Evolutionary conservation across 352 stramenopile species (phyloP).

Genomic region (Globisporangium carolinianum): DNA sequence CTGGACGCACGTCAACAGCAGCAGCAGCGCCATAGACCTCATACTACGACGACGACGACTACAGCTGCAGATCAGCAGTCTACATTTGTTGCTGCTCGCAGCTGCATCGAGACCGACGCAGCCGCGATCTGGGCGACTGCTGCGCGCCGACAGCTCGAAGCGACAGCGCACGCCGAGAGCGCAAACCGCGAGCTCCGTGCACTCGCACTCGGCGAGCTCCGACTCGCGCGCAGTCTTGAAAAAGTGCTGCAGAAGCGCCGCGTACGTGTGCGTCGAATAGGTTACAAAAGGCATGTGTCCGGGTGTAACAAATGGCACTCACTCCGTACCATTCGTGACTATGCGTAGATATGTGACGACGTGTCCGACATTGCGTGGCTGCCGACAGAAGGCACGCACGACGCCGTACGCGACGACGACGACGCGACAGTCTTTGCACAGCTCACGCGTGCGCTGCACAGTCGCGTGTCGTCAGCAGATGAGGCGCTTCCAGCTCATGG

Average conservation of each 20-base stretch:
- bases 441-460: not conserved
- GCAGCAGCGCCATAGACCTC: not conserved
- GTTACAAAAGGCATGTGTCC: not conserved
- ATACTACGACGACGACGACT: not conserved
- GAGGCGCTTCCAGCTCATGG: not conserved
- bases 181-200: conserved; percentile 6
- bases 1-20: conserved; percentile 4
- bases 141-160: not conserved
- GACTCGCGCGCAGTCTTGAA: conserved; percentile 17
- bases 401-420: not conserved
- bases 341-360: conserved; percentile 1
- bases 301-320: no score
- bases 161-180: not conserved
- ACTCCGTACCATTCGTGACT: no score
- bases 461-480: not conserved
- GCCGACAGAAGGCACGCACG: not conserved
- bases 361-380: not conserved
- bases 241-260: conserved; percentile 16
- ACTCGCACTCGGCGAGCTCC: conserved; percentile 5
- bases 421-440: conserved; percentile 2
- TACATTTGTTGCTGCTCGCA: not conserved
- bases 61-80: not conserved
- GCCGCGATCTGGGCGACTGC: conserved; percentile 5
- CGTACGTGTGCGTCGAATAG: not conserved
- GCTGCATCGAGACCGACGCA: not conserved